phyloP scores from a whole-genome alignment of 1,284 basidiomycete species.

The Cryptococcus sp. region DNA sequence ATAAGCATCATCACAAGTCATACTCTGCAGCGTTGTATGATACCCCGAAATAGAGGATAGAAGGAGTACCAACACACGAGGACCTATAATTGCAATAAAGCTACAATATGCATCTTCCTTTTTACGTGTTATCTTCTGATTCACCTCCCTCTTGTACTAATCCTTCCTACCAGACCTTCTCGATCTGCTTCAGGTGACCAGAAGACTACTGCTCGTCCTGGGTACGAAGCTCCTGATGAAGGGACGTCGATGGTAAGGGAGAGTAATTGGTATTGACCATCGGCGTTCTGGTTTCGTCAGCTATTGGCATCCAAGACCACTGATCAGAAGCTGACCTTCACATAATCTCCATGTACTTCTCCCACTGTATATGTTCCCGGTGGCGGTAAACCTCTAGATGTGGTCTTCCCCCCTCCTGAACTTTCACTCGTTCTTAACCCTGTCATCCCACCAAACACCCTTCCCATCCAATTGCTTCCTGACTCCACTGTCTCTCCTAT shows the following conservation, averaged over 20 bases:
- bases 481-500: background rate
- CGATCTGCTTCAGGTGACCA: slow-evolving; percentile 39
- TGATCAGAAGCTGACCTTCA: slow-evolving; percentile 32
- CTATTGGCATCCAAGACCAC: background rate
- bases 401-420: background rate
- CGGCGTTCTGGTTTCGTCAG: slow-evolving; percentile 25
- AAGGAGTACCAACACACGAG: background rate
- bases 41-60: background rate
- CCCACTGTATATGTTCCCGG: slow-evolving; percentile 46
- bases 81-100: background rate
- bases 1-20: too few species aligned
- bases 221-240: slow-evolving; percentile 28
- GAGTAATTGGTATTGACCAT: slow-evolving; percentile 37
- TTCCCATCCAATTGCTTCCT: background rate
- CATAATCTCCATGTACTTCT: slow-evolving; percentile 45
- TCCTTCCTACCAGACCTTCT: slow-evolving; percentile 35
- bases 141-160: slow-evolving; percentile 3
- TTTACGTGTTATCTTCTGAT: background rate
- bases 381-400: slow-evolving; percentile 25
- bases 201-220: slow-evolving; percentile 40
- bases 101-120: background rate
- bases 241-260: slow-evolving; percentile 45
- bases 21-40: too few species aligned
- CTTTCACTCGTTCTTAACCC: background rate
- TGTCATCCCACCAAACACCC: slow-evolving; percentile 11